Percentiles rank a stretch among this genome's conserved stretches.
phyloP scores from a whole-genome alignment of 495 filamentous ascomycete genomes.

The Collariella sp. region DNA sequence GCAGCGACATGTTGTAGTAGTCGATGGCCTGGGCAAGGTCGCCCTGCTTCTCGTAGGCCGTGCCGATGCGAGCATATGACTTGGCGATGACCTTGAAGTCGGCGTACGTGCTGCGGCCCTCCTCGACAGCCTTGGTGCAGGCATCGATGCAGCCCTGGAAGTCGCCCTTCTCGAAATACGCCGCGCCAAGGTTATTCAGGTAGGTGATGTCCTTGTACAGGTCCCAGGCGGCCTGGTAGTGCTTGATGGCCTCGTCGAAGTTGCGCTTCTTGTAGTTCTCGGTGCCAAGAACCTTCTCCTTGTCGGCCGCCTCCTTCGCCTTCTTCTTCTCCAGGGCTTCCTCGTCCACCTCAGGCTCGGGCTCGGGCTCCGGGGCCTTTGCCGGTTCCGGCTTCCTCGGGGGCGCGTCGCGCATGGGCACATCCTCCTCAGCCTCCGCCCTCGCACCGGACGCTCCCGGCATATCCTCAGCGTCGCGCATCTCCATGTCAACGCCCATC shows the following conservation, averaged over 20 bases:
- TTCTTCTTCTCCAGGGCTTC: slow-evolving; percentile 74
- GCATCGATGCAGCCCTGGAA: slow-evolving; percentile 75
- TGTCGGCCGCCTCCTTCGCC: slow-evolving; percentile 86
- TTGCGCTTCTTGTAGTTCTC: slow-evolving; percentile 97
- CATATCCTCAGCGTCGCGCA: slow-evolving; percentile 50
- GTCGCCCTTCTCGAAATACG: slow-evolving; percentile 92
- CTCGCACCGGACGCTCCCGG: slow-evolving; percentile 37
- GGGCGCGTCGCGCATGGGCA: slow-evolving; percentile 65
- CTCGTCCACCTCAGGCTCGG: slow-evolving; percentile 62
- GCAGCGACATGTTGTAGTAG: slow-evolving; percentile 86
- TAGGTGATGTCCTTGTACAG: slow-evolving; percentile 94
- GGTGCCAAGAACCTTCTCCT: slow-evolving; percentile 89
- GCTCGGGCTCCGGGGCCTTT: slow-evolving; percentile 45
- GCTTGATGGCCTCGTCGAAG: slow-evolving; percentile 87
- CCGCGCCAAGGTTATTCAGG: slow-evolving; percentile 90
- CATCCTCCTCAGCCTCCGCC: slow-evolving; percentile 60
- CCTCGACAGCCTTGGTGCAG: slow-evolving; percentile 80
- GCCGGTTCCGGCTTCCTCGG: slow-evolving; percentile 29
- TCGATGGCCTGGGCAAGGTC: slow-evolving; percentile 76
- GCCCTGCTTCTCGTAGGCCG: slow-evolving; percentile 79
- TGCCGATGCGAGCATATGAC: slow-evolving; percentile 87
- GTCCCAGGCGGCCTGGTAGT: slow-evolving; percentile 95
- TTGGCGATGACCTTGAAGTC: slow-evolving; percentile 98
- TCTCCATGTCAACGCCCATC: slow-evolving; percentile 89
- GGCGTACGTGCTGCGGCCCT: slow-evolving; percentile 75